Percentiles rank a stretch among this genome's conserved stretches.
These are phyloP conservation scores for Orychophragmus violaceus DNA, from an alignment of 345 rosid genomes.

Conservation along the genomic window DNA sequence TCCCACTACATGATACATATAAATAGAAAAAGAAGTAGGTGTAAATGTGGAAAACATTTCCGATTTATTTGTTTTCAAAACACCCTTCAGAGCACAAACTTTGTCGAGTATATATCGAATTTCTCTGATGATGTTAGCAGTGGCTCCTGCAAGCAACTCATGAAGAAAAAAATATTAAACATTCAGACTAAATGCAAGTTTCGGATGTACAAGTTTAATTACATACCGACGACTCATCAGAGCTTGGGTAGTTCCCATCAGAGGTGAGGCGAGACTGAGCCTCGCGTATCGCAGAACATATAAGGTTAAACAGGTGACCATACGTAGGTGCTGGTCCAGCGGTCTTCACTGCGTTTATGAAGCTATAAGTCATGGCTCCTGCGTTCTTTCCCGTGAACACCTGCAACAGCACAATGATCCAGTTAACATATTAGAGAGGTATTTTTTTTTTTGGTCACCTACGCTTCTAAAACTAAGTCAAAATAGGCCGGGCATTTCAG, in stretches of 20 bases:
- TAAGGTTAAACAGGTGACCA: constrained; percentile 48
- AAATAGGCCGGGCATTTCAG: too few relatives aligned
- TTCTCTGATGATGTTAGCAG: constrained; percentile 51
- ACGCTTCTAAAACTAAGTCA: too few relatives aligned
- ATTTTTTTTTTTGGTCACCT: too few relatives aligned
- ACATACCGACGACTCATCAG: constrained; percentile 36
- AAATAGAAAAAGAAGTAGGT: not conserved
- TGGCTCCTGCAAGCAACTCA: constrained; percentile 53
- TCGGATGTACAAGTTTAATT: not conserved
- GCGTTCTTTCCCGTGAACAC: constrained; percentile 47
- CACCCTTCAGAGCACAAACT: constrained; percentile 36
- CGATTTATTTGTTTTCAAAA: constrained; percentile 3
- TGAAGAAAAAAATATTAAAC: not conserved
- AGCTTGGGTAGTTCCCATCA: constrained; percentile 27
- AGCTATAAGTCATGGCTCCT: constrained; percentile 81
- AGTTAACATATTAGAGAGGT: not conserved
- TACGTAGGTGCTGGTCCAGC: constrained; percentile 56
- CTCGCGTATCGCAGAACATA: constrained; percentile 43
- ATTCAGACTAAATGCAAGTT: not conserved
- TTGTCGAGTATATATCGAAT: constrained; percentile 49
- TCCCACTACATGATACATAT: not conserved
- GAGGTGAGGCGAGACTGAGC: constrained; percentile 32
- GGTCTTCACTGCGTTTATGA: constrained; percentile 59
- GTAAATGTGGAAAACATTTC: not conserved
- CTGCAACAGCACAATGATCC: constrained; percentile 31